phyloP scores from a whole-genome alignment of 23 red algal species.

The Pyropia yezoensis region DNA sequence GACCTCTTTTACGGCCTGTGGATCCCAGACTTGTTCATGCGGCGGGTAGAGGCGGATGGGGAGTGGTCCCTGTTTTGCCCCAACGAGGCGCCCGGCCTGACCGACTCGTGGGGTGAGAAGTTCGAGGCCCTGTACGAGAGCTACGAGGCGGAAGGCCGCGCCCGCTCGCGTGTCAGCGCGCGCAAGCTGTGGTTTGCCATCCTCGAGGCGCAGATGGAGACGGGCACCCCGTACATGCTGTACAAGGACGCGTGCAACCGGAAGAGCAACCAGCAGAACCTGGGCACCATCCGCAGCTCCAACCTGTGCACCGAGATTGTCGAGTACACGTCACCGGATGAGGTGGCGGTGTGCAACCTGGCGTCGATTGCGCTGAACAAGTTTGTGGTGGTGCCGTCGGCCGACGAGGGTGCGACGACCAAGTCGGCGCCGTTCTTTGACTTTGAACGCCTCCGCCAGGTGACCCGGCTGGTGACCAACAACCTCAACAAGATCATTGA shows the following conservation, averaged over 20 bases:
- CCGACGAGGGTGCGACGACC: constrained; percentile 11
- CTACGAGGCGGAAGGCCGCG: constrained; percentile 85
- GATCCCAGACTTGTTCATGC: constrained; percentile 95
- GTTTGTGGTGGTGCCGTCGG: constrained; percentile 57
- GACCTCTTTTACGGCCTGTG: constrained; percentile 98
- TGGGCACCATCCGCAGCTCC: constrained; percentile 85
- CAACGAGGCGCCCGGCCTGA: constrained; percentile 91
- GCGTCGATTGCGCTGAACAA: constrained; percentile 91
- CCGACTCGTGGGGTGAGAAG: constrained; percentile 73
- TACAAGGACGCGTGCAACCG: constrained; percentile 97
- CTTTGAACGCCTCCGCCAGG: constrained; percentile 42
- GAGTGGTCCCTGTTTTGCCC: constrained; percentile 93
- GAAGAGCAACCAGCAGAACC: constrained; percentile 98
- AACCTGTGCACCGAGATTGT: constrained; percentile 99
- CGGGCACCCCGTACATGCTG: constrained; percentile 97
- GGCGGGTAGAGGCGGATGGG: constrained; percentile 68
- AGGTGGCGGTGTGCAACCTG: constrained; percentile 99
- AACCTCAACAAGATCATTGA: constrained; percentile 99
- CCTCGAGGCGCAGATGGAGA: constrained; percentile 98
- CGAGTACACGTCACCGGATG: constrained; percentile 92
- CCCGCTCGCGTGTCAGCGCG: constrained; percentile 42
- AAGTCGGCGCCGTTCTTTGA: constrained; percentile 41
- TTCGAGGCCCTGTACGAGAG: constrained; percentile 81
- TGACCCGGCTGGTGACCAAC: constrained; percentile 63
- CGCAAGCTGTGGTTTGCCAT: constrained; percentile 98